Evolutionary conservation across 2,329 filamentous ascomycete species (phyloP).

Genomic region (Hypoxylon sp.): DNA sequence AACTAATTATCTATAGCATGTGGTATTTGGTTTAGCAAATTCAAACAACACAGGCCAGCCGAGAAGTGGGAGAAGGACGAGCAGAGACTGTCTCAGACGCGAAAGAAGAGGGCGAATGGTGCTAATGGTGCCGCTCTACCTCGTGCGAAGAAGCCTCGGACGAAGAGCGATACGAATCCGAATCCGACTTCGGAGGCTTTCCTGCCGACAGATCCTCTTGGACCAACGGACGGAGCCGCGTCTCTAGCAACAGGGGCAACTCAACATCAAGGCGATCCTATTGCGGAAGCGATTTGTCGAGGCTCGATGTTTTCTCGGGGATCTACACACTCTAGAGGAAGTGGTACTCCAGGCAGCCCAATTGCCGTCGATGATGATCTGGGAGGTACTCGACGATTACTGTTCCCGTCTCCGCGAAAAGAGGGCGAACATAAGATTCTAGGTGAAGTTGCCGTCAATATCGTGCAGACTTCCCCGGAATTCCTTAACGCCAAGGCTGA

Average conservation of each 20-base stretch:
- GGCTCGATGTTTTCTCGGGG: conserved; percentile 63
- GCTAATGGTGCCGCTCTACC: conserved; percentile 59
- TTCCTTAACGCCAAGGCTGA: conserved; percentile 56
- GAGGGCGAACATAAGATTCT: conserved; percentile 74
- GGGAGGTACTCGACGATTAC: conserved; percentile 75
- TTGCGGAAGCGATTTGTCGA: conserved; percentile 51
- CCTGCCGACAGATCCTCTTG: conserved; percentile 68
- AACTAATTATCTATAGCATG: conserved; percentile 72
- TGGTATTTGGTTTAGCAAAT: conserved; percentile 94
- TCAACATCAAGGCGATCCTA: conserved; percentile 57
- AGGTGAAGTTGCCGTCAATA: conserved; percentile 69
- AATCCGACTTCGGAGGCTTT: conserved; percentile 69
- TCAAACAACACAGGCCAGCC: conserved; percentile 84
- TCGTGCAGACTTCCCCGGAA: conserved; percentile 62
- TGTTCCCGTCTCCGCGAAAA: conserved; percentile 84
- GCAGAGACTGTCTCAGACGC: conserved; percentile 66
- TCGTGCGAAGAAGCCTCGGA: conserved; percentile 64
- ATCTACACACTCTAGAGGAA: conserved; percentile 69
- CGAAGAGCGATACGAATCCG: conserved; percentile 63
- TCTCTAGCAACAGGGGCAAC: conserved; percentile 45
- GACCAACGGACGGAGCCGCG: conserved; percentile 60
- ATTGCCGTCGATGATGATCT: conserved; percentile 68
- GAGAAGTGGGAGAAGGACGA: conserved; percentile 84
- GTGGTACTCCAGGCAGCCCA: conserved; percentile 70
- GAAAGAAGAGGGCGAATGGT: conserved; percentile 64